These are phyloP conservation scores for Ceriops decandra DNA, from an alignment of 345 rosid genomes.

Conservation along the genomic window DNA sequence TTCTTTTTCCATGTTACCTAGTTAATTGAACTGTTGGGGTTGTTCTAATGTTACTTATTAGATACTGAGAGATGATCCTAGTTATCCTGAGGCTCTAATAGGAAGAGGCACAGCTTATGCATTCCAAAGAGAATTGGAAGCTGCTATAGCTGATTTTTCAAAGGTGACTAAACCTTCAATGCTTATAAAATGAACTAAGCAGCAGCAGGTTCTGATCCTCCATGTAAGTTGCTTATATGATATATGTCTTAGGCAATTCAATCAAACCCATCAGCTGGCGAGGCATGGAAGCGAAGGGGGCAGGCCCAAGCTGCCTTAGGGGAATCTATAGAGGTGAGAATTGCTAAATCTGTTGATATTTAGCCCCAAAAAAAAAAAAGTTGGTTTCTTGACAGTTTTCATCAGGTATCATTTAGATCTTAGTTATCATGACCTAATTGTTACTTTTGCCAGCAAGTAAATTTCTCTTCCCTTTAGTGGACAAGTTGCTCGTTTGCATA, in stretches of 20 bases:
- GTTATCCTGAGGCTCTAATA: slow-evolving; percentile 86
- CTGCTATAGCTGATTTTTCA: slow-evolving; percentile 85
- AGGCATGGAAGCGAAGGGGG: slow-evolving; percentile 99
- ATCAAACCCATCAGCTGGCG: slow-evolving; percentile 86
- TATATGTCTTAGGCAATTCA: slow-evolving; percentile 62
- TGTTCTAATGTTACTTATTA: slow-evolving; percentile 24
- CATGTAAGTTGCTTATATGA: not conserved
- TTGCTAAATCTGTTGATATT: slow-evolving; percentile 12
- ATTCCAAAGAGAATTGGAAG: slow-evolving; percentile 79
- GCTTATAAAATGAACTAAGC: not conserved
- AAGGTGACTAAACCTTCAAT: slow-evolving; percentile 44
- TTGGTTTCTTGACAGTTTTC: not conserved
- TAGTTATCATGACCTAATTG: not conserved
- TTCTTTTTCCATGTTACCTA: slow-evolving; percentile 1
- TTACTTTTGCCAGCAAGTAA: not conserved
- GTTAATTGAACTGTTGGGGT: slow-evolving; percentile 5
- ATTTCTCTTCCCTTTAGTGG: not conserved
- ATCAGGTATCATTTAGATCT: not conserved
- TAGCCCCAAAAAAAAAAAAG: not conserved
- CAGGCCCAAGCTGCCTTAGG: slow-evolving; percentile 98
- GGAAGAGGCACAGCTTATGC: slow-evolving; percentile 99
- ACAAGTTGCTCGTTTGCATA: slow-evolving; percentile 6
- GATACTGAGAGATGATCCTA: slow-evolving; percentile 85
- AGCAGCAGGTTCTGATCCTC: slow-evolving; percentile 7
- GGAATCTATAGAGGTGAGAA: slow-evolving; percentile 70